A percentile compares a stretch with the other conserved stretches of the same genome.
phyloP scores from a whole-genome alignment of 2,329 filamentous ascomycete species.

The Calonectria pseudoturangicola region DNA sequence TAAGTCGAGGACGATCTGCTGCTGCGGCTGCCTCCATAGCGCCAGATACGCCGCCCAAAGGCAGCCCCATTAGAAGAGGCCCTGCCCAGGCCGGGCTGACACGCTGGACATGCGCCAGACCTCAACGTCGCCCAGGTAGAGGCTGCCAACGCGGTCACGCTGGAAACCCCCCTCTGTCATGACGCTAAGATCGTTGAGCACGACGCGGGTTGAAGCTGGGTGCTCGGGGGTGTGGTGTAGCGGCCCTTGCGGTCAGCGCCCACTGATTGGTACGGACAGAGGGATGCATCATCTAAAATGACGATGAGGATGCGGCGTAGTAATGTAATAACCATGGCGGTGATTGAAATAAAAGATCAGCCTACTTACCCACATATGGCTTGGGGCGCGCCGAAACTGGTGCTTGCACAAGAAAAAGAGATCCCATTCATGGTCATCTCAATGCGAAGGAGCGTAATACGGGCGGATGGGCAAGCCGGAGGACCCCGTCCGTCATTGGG shows the following conservation, averaged over 20 bases:
- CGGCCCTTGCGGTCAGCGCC: neutral
- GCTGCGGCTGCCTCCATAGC: slow-evolving; percentile 82
- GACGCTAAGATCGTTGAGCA: slow-evolving; percentile 87
- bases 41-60: slow-evolving; percentile 82
- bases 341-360: neutral
- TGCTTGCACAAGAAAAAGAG: neutral
- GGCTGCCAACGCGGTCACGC: slow-evolving; percentile 83
- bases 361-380: slow-evolving; percentile 19
- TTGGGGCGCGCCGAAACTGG: slow-evolving; percentile 4
- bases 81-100: slow-evolving; percentile 79
- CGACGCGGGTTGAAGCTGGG: slow-evolving; percentile 81
- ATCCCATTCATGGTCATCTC: neutral
- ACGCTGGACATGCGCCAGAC: slow-evolving; percentile 90
- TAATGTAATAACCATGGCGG: neutral
- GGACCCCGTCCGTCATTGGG: neutral
- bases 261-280: slow-evolving; percentile 18
- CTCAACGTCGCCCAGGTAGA: slow-evolving; percentile 86
- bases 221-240: slow-evolving; percentile 70
- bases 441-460: slow-evolving; percentile 1
- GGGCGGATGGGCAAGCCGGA: slow-evolving; percentile 7
- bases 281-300: slow-evolving; percentile 9
- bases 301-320: neutral
- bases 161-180: slow-evolving; percentile 80
- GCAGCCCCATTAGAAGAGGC: slow-evolving; percentile 85
- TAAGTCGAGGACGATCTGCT: slow-evolving; percentile 86